Conservation (phyloP, 495 filamentous ascomycete genomes). For the Evansstolkia leycettana region DNA sequence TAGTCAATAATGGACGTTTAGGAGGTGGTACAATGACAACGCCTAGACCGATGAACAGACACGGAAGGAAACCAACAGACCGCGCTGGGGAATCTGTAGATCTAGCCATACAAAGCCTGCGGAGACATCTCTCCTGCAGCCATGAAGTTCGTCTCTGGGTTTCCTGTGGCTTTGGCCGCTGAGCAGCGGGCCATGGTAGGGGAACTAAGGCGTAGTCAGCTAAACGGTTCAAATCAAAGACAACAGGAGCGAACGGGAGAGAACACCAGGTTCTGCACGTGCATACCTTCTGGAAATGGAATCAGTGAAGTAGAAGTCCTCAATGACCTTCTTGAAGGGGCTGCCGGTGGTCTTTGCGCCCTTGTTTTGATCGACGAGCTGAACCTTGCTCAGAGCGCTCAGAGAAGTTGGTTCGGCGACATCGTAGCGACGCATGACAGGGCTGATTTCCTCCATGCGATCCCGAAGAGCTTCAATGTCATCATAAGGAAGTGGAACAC, state of each 20-base stretch:
- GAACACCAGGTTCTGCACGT: neutral
- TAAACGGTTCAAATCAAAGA: slow-evolving; percentile 5
- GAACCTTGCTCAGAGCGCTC: slow-evolving; percentile 66
- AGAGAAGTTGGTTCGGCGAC: slow-evolving; percentile 69
- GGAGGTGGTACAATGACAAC: slow-evolving; percentile 32
- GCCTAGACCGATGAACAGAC: slow-evolving; percentile 30
- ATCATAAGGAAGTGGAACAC: slow-evolving; percentile 78
- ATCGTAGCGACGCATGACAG: slow-evolving; percentile 79
- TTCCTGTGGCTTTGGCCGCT: slow-evolving; percentile 59
- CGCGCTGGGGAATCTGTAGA: slow-evolving; percentile 4
- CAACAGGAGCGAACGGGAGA: slow-evolving; percentile 1
- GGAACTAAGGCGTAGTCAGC: slow-evolving; percentile 45
- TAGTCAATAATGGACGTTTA: neutral
- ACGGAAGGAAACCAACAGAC: slow-evolving; percentile 16
- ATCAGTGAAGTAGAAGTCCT: slow-evolving; percentile 97
- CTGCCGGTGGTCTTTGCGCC: slow-evolving; percentile 51
- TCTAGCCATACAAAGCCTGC: slow-evolving; percentile 33
- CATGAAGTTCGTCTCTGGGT: slow-evolving; percentile 76
- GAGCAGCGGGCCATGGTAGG: slow-evolving; percentile 96
- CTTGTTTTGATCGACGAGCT: slow-evolving; percentile 93
- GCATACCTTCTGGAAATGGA: slow-evolving; percentile 82
- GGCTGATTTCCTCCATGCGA: slow-evolving; percentile 90
- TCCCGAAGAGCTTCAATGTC: slow-evolving; percentile 77
- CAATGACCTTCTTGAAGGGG: slow-evolving; percentile 69
- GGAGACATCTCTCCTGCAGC: slow-evolving; percentile 55